phyloP scores from a whole-genome alignment of 495 filamentous ascomycete species.

The Clavariopsis aquatica region DNA sequence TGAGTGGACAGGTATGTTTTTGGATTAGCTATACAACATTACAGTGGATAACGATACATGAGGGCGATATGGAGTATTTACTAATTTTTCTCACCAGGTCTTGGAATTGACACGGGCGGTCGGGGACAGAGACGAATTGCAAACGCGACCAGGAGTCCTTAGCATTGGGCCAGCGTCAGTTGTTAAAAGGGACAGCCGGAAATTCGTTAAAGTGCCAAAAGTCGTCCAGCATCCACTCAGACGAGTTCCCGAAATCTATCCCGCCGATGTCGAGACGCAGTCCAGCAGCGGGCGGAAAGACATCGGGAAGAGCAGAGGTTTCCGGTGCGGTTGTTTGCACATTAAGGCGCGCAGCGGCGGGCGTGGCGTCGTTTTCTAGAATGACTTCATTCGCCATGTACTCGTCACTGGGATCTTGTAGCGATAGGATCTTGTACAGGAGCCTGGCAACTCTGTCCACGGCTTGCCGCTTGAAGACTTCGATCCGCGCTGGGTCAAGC shows the following conservation, averaged over 20 bases:
- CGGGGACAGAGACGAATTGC: no score
- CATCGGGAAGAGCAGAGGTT: background rate
- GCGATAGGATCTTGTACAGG: slow-evolving; percentile 22
- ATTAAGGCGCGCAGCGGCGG: background rate
- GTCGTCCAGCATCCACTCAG: slow-evolving; percentile 31
- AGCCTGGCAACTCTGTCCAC: slow-evolving; percentile 18
- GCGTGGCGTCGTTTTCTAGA: slow-evolving; percentile 1
- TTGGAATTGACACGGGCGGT: no score
- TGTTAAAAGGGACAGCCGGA: background rate
- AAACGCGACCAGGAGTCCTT: no score
- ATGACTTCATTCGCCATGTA: slow-evolving; percentile 23
- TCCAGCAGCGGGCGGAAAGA: background rate
- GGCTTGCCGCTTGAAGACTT: slow-evolving; percentile 11
- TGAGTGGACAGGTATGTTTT: no score
- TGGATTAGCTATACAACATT: no score
- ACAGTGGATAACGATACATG: no score
- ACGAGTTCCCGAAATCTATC: slow-evolving; percentile 1
- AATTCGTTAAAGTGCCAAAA: slow-evolving; percentile 30
- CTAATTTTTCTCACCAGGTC: no score
- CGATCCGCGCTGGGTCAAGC: slow-evolving; percentile 10
- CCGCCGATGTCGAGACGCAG: slow-evolving; percentile 13
- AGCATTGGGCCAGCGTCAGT: background rate
- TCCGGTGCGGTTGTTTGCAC: background rate
- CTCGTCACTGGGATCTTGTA: slow-evolving; percentile 18
- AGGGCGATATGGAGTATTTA: no score